phyloP scores from a whole-genome alignment of 306 rosid genomes.

The Pachyrhizus erosus region DNA sequence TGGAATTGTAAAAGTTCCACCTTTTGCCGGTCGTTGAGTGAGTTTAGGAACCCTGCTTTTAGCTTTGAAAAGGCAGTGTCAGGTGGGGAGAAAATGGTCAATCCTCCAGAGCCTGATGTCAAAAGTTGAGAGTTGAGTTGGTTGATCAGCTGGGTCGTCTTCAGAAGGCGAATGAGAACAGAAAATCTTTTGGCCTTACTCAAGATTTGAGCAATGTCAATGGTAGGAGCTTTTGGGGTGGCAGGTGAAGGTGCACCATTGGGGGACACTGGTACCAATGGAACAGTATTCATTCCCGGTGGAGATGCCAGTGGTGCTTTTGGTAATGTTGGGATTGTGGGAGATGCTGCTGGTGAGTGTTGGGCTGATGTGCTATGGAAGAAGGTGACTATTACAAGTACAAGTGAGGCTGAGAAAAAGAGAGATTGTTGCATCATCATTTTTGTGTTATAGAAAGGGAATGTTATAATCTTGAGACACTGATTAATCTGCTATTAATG shows the following conservation, averaged over 20 bases:
- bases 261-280: slow-evolving; percentile 2
- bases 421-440: not conserved
- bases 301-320: not conserved
- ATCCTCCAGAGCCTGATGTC: not conserved
- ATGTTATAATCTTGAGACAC: not conserved
- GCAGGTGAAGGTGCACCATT: not conserved
- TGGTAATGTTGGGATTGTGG: not conserved
- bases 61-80: not conserved
- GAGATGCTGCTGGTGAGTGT: not conserved
- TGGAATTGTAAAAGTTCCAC: not conserved
- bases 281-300: not conserved
- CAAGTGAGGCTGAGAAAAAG: not conserved
- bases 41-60: not conserved
- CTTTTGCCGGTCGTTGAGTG: not conserved
- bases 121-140: not conserved
- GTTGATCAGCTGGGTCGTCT: not conserved
- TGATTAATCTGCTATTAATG: not conserved
- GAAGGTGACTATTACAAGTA: not conserved
- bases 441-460: not conserved
- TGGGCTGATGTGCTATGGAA: not conserved
- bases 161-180: not conserved
- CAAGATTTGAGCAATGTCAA: not conserved
- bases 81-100: slow-evolving; percentile 1
- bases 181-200: slow-evolving; percentile 1
- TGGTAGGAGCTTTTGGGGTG: not conserved